A percentile compares a stretch with the other conserved stretches of the same genome.
Evolutionary conservation across 768 basidiomycete genomes (phyloP).

Genomic region (Mycena olivaceomarginata): DNA sequence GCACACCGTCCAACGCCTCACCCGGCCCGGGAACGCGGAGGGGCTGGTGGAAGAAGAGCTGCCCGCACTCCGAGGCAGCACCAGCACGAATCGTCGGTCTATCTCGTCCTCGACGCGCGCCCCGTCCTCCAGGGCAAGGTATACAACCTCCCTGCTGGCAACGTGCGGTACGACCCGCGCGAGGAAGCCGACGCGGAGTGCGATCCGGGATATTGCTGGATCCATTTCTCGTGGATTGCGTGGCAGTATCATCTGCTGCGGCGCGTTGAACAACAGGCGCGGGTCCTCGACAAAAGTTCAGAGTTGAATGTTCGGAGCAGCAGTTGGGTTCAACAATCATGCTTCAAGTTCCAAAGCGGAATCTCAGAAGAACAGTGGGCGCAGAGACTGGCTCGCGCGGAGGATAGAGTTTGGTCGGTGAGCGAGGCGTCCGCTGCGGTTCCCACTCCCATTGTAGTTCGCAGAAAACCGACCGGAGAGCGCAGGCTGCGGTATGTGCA

Average conservation of each 20-base stretch:
- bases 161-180: neutral
- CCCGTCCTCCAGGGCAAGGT: neutral
- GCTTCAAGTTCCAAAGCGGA: neutral
- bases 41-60: neutral
- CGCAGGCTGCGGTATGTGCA: too few relatives aligned
- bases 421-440: too few relatives aligned
- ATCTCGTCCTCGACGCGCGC: neutral
- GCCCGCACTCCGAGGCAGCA: neutral
- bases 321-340: neutral
- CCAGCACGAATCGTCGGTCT: neutral
- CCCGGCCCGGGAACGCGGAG: neutral
- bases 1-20: neutral
- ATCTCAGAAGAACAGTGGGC: neutral
- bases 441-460: too few relatives aligned
- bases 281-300: neutral
- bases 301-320: neutral
- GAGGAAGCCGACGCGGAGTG: neutral
- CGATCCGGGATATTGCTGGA: neutral
- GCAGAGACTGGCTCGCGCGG: too few relatives aligned
- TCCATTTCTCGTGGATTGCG: neutral
- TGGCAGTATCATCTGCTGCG: neutral
- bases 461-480: too few relatives aligned
- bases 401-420: too few relatives aligned
- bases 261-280: neutral
- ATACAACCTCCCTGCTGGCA: neutral